Conservation (phyloP, 805 yeast genomes). For the Wickerhamiella occidentalis region DNA sequence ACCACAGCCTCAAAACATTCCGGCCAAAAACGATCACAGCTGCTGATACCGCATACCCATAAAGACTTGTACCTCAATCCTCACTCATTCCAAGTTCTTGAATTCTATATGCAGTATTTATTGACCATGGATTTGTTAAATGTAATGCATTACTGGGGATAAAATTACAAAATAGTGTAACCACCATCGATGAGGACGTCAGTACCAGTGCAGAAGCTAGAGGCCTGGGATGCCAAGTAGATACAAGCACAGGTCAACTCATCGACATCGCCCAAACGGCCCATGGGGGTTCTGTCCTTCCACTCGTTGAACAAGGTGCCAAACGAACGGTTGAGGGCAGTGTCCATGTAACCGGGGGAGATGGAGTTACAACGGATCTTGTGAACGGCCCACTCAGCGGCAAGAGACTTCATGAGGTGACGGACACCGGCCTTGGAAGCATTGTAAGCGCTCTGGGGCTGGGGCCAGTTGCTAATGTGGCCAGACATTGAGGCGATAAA, state of each 20-base stretch:
- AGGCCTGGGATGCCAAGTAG: conserved; percentile 46
- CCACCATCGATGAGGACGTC: conserved; percentile 59
- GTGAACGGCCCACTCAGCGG: conserved; percentile 63
- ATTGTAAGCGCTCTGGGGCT: conserved; percentile 58
- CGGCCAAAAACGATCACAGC: too few species aligned
- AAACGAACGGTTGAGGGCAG: conserved; percentile 53
- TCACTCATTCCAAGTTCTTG: too few species aligned
- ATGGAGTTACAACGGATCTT: conserved; percentile 55
- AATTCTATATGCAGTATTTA: too few species aligned
- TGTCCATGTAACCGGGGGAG: conserved; percentile 60
- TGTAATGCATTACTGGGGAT: not conserved
- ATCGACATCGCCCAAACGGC: conserved; percentile 59
- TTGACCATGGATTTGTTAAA: too few species aligned
- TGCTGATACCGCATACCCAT: too few species aligned
- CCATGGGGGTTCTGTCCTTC: conserved; percentile 54
- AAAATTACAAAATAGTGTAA: conserved; percentile 29
- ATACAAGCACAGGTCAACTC: conserved; percentile 55
- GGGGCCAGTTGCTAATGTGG: conserved; percentile 59
- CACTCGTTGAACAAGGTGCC: conserved; percentile 41
- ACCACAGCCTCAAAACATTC: too few species aligned
- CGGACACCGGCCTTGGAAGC: conserved; percentile 63
- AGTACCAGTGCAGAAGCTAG: conserved; percentile 53
- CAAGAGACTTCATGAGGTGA: conserved; percentile 54
- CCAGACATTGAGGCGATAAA: conserved; percentile 64
- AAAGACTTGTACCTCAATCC: too few species aligned